Evolutionary conservation across 2,329 filamentous ascomycete species (phyloP).

Genomic region (Diaporthe capsici): DNA sequence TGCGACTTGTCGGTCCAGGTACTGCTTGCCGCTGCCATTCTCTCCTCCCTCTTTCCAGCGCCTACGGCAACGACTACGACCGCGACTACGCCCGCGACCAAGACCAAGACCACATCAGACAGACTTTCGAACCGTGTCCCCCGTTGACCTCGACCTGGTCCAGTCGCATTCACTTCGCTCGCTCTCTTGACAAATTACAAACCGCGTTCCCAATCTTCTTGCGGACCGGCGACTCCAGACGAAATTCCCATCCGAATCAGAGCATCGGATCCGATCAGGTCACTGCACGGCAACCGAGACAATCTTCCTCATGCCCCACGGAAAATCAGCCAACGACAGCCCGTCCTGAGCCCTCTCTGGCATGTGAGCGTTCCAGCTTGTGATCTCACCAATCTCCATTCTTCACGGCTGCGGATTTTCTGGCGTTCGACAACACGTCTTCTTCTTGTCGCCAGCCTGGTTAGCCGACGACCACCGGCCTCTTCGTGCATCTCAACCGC

Average conservation of each 20-base stretch:
- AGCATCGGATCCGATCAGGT: conserved; percentile 21
- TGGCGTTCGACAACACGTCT: conserved; percentile 28
- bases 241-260: conserved; percentile 29
- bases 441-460: conserved; percentile 15
- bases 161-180: conserved; percentile 14
- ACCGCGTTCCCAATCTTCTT: background rate
- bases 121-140: background rate
- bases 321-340: conserved; percentile 21
- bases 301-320: conserved; percentile 27
- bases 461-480: background rate
- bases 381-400: conserved; percentile 33
- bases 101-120: conserved; percentile 13
- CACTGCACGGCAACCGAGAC: conserved; percentile 26
- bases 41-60: conserved; percentile 4
- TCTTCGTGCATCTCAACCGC: conserved; percentile 6
- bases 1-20: conserved; percentile 30
- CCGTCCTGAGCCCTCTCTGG: conserved; percentile 35
- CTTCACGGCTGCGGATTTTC: conserved; percentile 20
- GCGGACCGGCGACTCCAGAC: conserved; percentile 8
- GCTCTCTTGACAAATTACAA: conserved; percentile 8
- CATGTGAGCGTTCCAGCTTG: conserved; percentile 39
- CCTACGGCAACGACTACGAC: background rate
- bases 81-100: background rate
- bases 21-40: conserved; percentile 24
- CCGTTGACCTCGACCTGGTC: conserved; percentile 6